These are phyloP conservation scores for Bocquillonia castaneifolia DNA, from an alignment of 441 rosid genomes.

Conservation along the genomic window DNA sequence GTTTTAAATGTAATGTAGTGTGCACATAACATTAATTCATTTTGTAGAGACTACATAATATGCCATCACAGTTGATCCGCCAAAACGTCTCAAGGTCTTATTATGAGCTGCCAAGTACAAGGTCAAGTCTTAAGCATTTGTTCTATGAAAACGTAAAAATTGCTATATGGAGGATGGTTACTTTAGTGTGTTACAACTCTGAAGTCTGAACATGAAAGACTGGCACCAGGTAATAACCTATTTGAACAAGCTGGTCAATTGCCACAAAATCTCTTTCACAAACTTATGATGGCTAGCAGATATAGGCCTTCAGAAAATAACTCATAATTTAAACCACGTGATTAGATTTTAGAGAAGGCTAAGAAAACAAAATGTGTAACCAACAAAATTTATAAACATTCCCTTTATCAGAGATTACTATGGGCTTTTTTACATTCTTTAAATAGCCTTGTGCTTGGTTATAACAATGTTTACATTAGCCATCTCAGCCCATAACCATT, in stretches of 20 bases:
- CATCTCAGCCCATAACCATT: neutral
- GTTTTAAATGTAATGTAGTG: no score
- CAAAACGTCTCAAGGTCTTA: neutral
- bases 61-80: neutral
- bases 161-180: no score
- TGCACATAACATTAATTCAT: neutral
- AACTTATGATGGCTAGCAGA: neutral
- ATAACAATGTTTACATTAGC: neutral
- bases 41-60: neutral
- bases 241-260: neutral
- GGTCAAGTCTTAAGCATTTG: neutral
- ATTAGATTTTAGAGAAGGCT: neutral
- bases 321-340: neutral
- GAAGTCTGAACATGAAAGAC: neutral
- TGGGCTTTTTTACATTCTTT: neutral
- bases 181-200: no score
- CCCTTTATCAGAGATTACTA: neutral
- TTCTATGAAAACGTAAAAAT: no score
- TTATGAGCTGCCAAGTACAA: conserved; percentile 1
- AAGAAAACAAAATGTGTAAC: neutral
- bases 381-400: neutral
- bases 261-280: neutral
- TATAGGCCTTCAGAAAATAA: neutral
- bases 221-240: neutral
- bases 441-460: neutral